Base-by-base conservation (phyloP, 2,329 filamentous ascomycete species). In the Chalaropsis thielavioides region DNA sequence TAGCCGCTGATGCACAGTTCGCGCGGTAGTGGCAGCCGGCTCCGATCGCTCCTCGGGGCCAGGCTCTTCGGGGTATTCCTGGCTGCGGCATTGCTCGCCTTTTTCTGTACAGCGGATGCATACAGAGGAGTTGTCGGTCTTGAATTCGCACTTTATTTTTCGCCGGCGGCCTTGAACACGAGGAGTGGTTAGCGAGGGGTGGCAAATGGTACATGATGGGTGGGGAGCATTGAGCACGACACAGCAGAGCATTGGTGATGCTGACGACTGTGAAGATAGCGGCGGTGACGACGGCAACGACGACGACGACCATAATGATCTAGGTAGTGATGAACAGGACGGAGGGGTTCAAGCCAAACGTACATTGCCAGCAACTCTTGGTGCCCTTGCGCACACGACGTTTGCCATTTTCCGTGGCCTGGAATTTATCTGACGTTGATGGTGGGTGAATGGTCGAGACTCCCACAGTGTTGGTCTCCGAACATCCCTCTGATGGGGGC, bases 311-410 rank as follows among this genome's bases (percentile, higher is more conserved):
- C 3, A 35, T 38, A 8, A 38, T 10, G 10, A 8, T 38, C 5
- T 10, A 38, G 35, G 3, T 46, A 17, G 43, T 46, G 15, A n/a
- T 46, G 43, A 38, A 38, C 3, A 8, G 6, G 35, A 8, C 7
- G 35, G 3, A 8, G 35, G 6, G 35, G 35, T 38, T 38, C 1
- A 8, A 38, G 8, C 35, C 54, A 38, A 19, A 38, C 72, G 79
- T 77, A 77, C 82, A 84, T 71, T 83, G 80, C 81, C 81, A 84
- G 71, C 82, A 84, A 67, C 80, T 83, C 60, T 75, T 76, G 0
- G 82, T 84, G 31, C 82, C 82, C 68, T 83, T 84, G 24, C 81
- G 78, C 35, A 82, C 64, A 3, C 65, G 56, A 15, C 65, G 44
- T 27, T 67, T 67, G n/a, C 65, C 65, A 61, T 51, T 64, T 19